Conservation (phyloP, 331 rosid species). For the Pyracantha coccinea region DNA sequence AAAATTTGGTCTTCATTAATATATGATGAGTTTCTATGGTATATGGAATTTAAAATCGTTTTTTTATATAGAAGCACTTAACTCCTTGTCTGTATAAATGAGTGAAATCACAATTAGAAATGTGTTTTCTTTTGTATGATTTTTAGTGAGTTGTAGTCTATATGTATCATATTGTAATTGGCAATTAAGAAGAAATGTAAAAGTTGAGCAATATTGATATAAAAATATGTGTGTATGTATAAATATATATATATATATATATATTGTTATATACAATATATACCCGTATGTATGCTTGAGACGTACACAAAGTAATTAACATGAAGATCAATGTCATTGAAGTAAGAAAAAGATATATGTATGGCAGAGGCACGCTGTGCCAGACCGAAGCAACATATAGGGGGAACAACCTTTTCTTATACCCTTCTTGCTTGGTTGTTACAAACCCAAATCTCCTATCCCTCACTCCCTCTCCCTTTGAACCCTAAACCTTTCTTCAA, state of each 20-base stretch:
- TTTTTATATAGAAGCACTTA: neutral
- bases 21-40: neutral
- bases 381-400: slow-evolving; percentile 4
- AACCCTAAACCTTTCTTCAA: slow-evolving; percentile 2
- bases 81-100: neutral
- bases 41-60: neutral
- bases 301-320: neutral
- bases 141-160: neutral
- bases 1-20: neutral
- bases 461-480: neutral
- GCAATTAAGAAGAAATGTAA: neutral
- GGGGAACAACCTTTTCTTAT: slow-evolving; percentile 14
- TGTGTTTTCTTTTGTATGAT: no score
- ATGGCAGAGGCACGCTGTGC: neutral
- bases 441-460: neutral
- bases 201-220: no score
- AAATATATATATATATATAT: no score
- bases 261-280: no score
- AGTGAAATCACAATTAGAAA: neutral
- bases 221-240: no score
- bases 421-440: neutral
- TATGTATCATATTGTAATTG: neutral
- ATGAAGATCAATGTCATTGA: slow-evolving; percentile 16
- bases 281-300: neutral
- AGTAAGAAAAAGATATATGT: neutral